Evolutionary conservation across 2,329 filamentous ascomycete genomes (phyloP).

Genomic region (Emergomyces africanus): DNA sequence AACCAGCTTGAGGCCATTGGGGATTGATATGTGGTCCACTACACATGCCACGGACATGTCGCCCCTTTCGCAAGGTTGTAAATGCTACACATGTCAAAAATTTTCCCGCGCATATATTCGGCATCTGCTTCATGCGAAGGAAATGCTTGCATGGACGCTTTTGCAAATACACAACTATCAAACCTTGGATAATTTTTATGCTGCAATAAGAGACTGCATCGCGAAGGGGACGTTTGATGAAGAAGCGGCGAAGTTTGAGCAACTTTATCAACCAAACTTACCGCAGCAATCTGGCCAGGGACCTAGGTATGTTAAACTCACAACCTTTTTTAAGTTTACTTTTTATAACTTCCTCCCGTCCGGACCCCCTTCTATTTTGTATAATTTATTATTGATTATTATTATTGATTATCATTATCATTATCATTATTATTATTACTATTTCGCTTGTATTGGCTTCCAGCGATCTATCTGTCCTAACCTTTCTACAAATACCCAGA

Average conservation of each 20-base stretch:
- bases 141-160: conserved; percentile 93
- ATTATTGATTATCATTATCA: no score
- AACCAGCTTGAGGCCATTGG: conserved; percentile 40
- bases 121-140: conserved; percentile 76
- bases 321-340: not conserved
- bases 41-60: conserved; percentile 47
- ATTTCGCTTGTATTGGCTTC: not conserved
- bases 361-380: no score
- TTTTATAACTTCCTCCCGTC: no score
- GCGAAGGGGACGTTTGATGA: conserved; percentile 40
- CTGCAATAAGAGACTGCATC: conserved; percentile 54
- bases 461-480: not conserved
- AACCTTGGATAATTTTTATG: conserved; percentile 60
- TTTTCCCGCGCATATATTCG: conserved; percentile 82
- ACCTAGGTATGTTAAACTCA: conserved; percentile 42
- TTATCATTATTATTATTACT: no score
- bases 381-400: no score
- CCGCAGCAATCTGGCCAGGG: conserved; percentile 64
- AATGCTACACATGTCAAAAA: conserved; percentile 69
- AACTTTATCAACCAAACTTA: conserved; percentile 55
- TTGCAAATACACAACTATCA: conserved; percentile 86
- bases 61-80: conserved; percentile 52
- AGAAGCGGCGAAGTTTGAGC: conserved; percentile 48
- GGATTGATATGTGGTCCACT: conserved; percentile 63
- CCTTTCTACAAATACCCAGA: conserved; percentile 19